Evolutionary conservation across 2,329 filamentous ascomycete species (phyloP).

Genomic region (Aspergillus sp.): DNA sequence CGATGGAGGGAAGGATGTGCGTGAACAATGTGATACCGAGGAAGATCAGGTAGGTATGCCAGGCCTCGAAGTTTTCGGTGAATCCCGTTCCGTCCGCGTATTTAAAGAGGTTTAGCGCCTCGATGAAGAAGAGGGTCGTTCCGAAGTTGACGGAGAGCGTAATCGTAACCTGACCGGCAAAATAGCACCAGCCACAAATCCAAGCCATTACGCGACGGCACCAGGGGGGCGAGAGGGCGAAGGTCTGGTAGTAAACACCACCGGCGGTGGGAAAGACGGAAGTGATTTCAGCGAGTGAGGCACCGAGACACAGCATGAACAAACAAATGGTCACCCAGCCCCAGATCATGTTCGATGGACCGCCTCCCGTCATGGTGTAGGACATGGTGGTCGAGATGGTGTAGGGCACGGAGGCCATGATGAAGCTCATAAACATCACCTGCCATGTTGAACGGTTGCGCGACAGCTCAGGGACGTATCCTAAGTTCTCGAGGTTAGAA

Average conservation of each 20-base stretch:
- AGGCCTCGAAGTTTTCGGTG: slow-evolving; percentile 50
- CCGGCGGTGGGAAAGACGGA: slow-evolving; percentile 61
- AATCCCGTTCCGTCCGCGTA: slow-evolving; percentile 41
- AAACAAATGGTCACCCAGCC: slow-evolving; percentile 60
- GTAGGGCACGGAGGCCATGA: slow-evolving; percentile 67
- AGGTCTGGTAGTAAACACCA: slow-evolving; percentile 63
- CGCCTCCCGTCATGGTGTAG: slow-evolving; percentile 64
- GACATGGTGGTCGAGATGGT: slow-evolving; percentile 63
- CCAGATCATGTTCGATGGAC: slow-evolving; percentile 63
- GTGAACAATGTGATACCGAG: slow-evolving; percentile 60
- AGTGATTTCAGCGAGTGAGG: slow-evolving; percentile 61
- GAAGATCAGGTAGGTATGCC: slow-evolving; percentile 63
- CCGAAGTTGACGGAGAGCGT: slow-evolving; percentile 69
- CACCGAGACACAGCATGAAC: slow-evolving; percentile 56
- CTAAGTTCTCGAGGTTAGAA: slow-evolving; percentile 11
- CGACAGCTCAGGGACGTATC: slow-evolving; percentile 15
- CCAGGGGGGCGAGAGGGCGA: slow-evolving; percentile 56
- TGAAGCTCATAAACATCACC: slow-evolving; percentile 43
- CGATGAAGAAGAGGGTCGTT: slow-evolving; percentile 49
- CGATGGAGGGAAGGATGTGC: slow-evolving; percentile 47
- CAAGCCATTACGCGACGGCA: slow-evolving; percentile 60
- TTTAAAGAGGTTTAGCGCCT: slow-evolving; percentile 51
- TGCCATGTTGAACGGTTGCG: slow-evolving; percentile 17
- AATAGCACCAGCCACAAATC: slow-evolving; percentile 65
- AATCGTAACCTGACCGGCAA: slow-evolving; percentile 73